Percentiles rank a stretch among this genome's conserved stretches.
Conservation (phyloP, 2,329 filamentous ascomycete genomes). For the Bipolaris gigantea region DNA sequence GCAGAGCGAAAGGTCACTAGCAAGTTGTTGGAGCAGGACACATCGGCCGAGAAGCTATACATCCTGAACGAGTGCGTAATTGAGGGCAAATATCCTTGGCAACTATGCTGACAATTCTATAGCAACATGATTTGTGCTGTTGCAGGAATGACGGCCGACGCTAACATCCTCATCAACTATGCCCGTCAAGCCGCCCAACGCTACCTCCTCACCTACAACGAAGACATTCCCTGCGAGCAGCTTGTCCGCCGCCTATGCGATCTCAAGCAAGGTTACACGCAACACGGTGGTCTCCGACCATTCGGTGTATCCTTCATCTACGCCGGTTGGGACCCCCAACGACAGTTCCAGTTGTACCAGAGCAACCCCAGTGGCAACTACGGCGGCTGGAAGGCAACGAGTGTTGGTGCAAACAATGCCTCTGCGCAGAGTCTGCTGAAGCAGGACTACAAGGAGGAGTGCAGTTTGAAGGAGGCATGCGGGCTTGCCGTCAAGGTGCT, state of each 20-base stretch:
- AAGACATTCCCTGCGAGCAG: conserved; percentile 99
- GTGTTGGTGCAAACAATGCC: conserved; percentile 96
- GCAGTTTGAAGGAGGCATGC: conserved; percentile 92
- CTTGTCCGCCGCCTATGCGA: conserved; percentile 95
- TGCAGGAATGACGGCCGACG: conserved; percentile 97
- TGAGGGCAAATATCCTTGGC: neutral
- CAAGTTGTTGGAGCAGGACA: conserved; percentile 98
- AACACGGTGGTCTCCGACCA: conserved; percentile 95
- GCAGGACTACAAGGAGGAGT: conserved; percentile 99
- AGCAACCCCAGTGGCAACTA: conserved; percentile 99
- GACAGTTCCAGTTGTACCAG: conserved; percentile 98
- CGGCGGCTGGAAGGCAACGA: conserved; percentile 98
- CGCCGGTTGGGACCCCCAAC: conserved; percentile 92
- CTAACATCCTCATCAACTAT: conserved; percentile 99
- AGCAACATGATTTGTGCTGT: conserved; percentile 99
- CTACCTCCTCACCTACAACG: conserved; percentile 98
- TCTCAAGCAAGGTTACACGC: conserved; percentile 98
- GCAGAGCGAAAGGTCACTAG: conserved; percentile 99
- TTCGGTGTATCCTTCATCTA: conserved; percentile 99
- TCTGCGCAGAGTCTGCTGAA: conserved; percentile 96
- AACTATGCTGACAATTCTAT: conserved; percentile 11
- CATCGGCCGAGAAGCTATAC: conserved; percentile 99
- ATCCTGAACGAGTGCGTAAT: conserved; percentile 88
- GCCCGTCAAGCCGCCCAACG: conserved; percentile 94
- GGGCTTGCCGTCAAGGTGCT: conserved; percentile 97